Conservation (phyloP, 2,329 filamentous ascomycete species). For the Ceratocystis alfenasii region DNA sequence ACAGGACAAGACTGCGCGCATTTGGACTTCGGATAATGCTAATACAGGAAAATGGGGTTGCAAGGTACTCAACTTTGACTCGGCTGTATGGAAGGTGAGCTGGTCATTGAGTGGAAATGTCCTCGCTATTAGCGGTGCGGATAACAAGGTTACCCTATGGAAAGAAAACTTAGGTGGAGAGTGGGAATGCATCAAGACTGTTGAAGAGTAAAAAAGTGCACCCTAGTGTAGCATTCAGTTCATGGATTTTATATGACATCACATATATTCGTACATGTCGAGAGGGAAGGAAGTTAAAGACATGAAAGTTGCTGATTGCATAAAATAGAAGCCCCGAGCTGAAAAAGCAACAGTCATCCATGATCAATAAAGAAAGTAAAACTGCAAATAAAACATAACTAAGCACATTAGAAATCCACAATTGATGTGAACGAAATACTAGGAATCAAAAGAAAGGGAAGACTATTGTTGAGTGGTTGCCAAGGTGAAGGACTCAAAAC, state of each 20-base stretch:
- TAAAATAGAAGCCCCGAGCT: too few relatives aligned
- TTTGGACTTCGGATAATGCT: conserved; percentile 69
- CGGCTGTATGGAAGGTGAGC: conserved; percentile 87
- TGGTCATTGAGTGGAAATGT: conserved; percentile 98
- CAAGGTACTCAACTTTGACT: conserved; percentile 78
- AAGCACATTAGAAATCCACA: background rate
- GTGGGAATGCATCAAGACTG: conserved; percentile 94
- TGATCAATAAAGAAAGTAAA: background rate
- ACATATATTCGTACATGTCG: background rate
- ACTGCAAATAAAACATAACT: background rate
- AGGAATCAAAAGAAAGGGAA: background rate
- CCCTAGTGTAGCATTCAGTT: background rate
- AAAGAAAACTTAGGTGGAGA: conserved; percentile 95
- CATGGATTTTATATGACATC: background rate
- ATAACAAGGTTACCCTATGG: conserved; percentile 96
- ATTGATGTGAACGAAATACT: background rate
- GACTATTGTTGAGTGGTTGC: background rate
- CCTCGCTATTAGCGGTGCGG: conserved; percentile 79
- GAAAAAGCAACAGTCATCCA: too few relatives aligned
- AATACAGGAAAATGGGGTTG: conserved; percentile 64
- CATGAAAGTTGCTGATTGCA: too few relatives aligned
- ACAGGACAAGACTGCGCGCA: conserved; percentile 93
- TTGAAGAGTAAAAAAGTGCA: conserved; percentile 57
- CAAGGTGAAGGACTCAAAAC: background rate
- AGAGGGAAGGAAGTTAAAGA: too few relatives aligned